These are phyloP conservation scores for Hylodesmum podocarpum DNA, from an alignment of 306 rosid genomes.

Conservation along the genomic window DNA sequence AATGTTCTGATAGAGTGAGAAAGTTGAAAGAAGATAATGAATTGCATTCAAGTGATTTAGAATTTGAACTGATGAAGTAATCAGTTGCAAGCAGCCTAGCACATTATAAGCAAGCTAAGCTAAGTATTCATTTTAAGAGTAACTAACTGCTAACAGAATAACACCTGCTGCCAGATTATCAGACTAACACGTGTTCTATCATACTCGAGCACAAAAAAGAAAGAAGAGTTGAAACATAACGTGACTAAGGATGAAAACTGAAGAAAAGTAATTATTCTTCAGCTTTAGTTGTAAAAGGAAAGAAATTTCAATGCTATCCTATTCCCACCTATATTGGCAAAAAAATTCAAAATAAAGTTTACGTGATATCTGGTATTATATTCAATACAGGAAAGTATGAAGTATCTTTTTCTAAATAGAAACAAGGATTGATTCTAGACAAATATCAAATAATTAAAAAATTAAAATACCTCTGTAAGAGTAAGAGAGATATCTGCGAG, in stretches of 20 bases:
- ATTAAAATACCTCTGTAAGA: conserved; percentile 68
- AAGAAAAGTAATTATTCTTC: background rate
- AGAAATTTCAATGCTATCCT: background rate
- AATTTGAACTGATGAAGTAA: background rate
- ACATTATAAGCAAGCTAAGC: background rate
- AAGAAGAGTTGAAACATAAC: background rate
- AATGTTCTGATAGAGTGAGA: background rate
- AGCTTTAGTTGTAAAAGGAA: background rate
- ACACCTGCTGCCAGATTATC: background rate
- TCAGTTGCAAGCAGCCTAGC: background rate
- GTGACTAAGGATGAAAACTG: background rate
- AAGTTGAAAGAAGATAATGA: background rate
- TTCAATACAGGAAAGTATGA: background rate
- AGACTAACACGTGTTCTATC: background rate
- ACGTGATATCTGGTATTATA: background rate
- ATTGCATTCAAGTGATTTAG: background rate
- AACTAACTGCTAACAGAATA: background rate
- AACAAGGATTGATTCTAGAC: conserved; percentile 13
- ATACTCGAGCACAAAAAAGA: background rate
- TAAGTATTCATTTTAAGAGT: background rate
- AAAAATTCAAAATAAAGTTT: background rate
- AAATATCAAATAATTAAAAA: conserved; percentile 8
- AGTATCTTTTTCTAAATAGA: background rate
- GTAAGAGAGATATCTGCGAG: conserved; percentile 84
- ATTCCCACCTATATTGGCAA: background rate